Evolutionary conservation across 2,329 filamentous ascomycete species (phyloP).

Genomic region (Fusarium sp.): DNA sequence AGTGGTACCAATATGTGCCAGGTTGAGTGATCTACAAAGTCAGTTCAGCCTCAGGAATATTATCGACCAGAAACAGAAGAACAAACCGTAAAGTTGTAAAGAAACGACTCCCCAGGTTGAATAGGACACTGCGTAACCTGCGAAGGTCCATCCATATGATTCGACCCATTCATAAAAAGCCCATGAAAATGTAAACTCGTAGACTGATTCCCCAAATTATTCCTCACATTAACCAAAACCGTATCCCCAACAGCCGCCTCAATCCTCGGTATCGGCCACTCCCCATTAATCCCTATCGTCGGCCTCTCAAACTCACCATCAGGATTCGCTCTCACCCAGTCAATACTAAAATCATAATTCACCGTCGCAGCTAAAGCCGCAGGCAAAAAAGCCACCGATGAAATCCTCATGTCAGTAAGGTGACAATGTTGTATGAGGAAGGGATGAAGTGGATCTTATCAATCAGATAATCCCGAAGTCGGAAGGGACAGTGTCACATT

Average conservation of each 20-base stretch:
- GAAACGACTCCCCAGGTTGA: slow-evolving; percentile 72
- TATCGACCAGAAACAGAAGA: neutral
- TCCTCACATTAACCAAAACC: slow-evolving; percentile 69
- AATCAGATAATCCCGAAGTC: slow-evolving; percentile 36
- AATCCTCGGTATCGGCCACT: slow-evolving; percentile 79
- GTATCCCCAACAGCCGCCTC: slow-evolving; percentile 72
- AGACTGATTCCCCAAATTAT: slow-evolving; percentile 70
- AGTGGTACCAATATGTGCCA: slow-evolving; percentile 85
- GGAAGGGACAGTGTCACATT: neutral
- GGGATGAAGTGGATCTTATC: slow-evolving; percentile 26
- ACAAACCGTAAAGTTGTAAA: slow-evolving; percentile 75
- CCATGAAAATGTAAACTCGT: slow-evolving; percentile 79
- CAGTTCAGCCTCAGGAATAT: neutral
- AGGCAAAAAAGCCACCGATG: slow-evolving; percentile 11
- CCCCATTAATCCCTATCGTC: slow-evolving; percentile 81
- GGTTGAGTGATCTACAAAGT: slow-evolving; percentile 67
- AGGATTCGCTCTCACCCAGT: slow-evolving; percentile 78
- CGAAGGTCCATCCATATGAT: slow-evolving; percentile 77
- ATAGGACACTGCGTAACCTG: slow-evolving; percentile 77
- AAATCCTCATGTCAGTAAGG: slow-evolving; percentile 23
- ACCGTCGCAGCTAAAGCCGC: slow-evolving; percentile 57
- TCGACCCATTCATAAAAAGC: slow-evolving; percentile 74
- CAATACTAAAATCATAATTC: slow-evolving; percentile 75
- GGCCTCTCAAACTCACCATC: slow-evolving; percentile 74
- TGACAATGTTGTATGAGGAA: slow-evolving; percentile 7